Percentiles rank a stretch among this genome's conserved stretches.
Conservation (phyloP, 2,329 filamentous ascomycete genomes). For the Alternaria tenuissima region DNA sequence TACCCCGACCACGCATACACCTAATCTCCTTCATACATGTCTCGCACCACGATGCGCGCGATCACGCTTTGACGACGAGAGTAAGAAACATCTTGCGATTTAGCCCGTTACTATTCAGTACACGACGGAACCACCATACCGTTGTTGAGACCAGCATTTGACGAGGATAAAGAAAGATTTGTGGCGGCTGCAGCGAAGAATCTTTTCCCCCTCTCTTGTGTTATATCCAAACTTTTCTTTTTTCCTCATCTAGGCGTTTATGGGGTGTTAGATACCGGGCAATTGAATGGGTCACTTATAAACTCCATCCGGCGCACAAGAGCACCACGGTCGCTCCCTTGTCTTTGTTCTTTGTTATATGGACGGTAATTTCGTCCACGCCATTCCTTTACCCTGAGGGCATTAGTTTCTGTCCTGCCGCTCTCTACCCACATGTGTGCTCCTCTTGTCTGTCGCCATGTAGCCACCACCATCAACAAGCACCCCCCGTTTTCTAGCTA, state of each 20-base stretch:
- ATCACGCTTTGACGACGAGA: slow-evolving; percentile 45
- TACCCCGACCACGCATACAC: slow-evolving; percentile 18
- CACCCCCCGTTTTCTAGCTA: slow-evolving; percentile 10
- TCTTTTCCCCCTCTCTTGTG: slow-evolving; percentile 10
- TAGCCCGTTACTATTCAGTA: slow-evolving; percentile 29
- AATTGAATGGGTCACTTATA: slow-evolving; percentile 27
- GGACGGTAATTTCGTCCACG: slow-evolving; percentile 29
- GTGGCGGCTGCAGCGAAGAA: slow-evolving; percentile 2
- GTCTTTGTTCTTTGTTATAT: slow-evolving; percentile 16
- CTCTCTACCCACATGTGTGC: slow-evolving; percentile 11
- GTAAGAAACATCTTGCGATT: slow-evolving; percentile 39
- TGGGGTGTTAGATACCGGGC: slow-evolving; percentile 28
- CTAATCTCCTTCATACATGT: slow-evolving; percentile 32
- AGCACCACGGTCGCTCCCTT: slow-evolving; percentile 23
- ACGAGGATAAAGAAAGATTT: slow-evolving; percentile 15
- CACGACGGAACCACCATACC: slow-evolving; percentile 18
- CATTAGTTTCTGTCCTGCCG: slow-evolving; percentile 22
- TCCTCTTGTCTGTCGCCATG: slow-evolving; percentile 6
- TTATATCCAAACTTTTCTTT: slow-evolving; percentile 18
- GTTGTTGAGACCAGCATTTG: slow-evolving; percentile 15
- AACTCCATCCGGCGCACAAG: slow-evolving; percentile 19
- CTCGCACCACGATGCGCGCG: slow-evolving; percentile 35
- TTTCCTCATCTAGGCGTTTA: slow-evolving; percentile 13
- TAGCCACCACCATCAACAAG: slow-evolving; percentile 8
- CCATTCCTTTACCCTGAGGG: slow-evolving; percentile 21